A percentile compares a stretch with the other conserved stretches of the same genome.
Evolutionary conservation across 2,329 filamentous ascomycete species (phyloP).

Genomic region (Epicoccum sorghinum): DNA sequence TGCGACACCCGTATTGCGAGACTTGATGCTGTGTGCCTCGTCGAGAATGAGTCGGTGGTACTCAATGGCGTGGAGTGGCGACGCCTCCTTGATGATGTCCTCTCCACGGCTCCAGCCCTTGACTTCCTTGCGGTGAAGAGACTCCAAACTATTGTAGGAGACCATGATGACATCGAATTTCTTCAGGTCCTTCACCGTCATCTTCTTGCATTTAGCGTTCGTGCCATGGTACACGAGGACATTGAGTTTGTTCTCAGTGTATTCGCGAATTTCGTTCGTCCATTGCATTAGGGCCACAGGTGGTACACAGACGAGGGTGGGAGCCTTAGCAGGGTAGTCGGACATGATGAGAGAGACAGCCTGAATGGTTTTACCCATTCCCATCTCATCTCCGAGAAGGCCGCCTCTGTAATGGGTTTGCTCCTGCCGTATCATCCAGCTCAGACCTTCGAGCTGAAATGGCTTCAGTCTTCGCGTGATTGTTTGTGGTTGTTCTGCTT

Average conservation of each 20-base stretch:
- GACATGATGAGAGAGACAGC: constrained; percentile 98
- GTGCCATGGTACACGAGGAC: constrained; percentile 91
- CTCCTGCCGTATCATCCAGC: constrained; percentile 95
- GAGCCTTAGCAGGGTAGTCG: constrained; percentile 82
- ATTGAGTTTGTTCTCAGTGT: constrained; percentile 88
- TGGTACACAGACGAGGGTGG: constrained; percentile 86
- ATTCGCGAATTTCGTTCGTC: constrained; percentile 64
- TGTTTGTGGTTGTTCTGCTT: constrained; percentile 72
- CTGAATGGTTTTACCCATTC: constrained; percentile 97
- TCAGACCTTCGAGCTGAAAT: constrained; percentile 90
- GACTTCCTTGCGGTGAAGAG: constrained; percentile 87
- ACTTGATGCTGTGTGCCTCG: constrained; percentile 94
- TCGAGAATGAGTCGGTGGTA: constrained; percentile 94
- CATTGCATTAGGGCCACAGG: constrained; percentile 96
- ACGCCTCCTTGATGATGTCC: constrained; percentile 78
- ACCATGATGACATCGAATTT: constrained; percentile 95
- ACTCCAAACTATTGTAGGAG: constrained; percentile 91
- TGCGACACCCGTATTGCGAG: constrained; percentile 85
- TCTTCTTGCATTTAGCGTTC: constrained; percentile 79
- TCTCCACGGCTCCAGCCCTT: constrained; percentile 86
- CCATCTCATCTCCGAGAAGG: constrained; percentile 96
- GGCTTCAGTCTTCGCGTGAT: constrained; percentile 87
- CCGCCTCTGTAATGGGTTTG: constrained; percentile 84
- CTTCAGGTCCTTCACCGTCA: constrained; percentile 75
- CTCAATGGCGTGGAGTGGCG: constrained; percentile 77